These are phyloP conservation scores for Globisporangium takayamanum DNA, from an alignment of 352 stramenopile genomes.

Conservation along the genomic window DNA sequence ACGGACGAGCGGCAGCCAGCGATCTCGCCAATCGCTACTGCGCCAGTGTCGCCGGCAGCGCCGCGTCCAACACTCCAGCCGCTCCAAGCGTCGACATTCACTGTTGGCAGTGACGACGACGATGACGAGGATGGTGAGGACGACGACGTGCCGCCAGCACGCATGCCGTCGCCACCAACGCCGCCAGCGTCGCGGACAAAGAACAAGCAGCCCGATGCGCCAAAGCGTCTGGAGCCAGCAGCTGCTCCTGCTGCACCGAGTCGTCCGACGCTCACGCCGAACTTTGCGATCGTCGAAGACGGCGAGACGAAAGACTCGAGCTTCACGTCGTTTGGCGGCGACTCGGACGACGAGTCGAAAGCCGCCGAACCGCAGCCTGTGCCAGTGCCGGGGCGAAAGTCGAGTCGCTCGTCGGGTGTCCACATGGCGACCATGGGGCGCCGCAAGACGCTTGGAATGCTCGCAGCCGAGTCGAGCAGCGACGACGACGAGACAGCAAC, in stretches of 20 bases:
- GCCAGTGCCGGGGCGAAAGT: slow-evolving; percentile 30
- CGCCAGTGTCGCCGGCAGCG: slow-evolving; percentile 11
- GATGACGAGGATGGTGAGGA: slow-evolving; percentile 8
- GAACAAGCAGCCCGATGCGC: slow-evolving; percentile 2
- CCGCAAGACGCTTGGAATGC: slow-evolving; percentile 59
- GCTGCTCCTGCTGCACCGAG: neutral
- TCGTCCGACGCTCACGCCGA: slow-evolving; percentile 35
- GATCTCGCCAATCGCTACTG: slow-evolving; percentile 8
- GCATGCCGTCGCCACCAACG: slow-evolving; percentile 20
- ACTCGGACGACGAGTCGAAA: slow-evolving; percentile 81
- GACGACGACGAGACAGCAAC: slow-evolving; percentile 52
- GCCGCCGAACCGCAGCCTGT: slow-evolving; percentile 48
- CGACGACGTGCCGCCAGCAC: slow-evolving; percentile 12
- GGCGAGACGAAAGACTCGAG: slow-evolving; percentile 55
- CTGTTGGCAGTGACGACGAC: slow-evolving; percentile 6
- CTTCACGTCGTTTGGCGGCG: slow-evolving; percentile 80
- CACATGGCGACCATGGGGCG: slow-evolving; percentile 54
- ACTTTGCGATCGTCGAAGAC: slow-evolving; percentile 65
- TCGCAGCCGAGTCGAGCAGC: slow-evolving; percentile 77
- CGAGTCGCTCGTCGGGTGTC: slow-evolving; percentile 30
- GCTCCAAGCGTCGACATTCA: slow-evolving; percentile 2
- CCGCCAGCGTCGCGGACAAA: slow-evolving; percentile 10
- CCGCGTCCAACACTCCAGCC: slow-evolving; percentile 3
- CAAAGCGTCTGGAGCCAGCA: neutral
- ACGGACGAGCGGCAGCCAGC: slow-evolving; percentile 1